Base-by-base conservation (phyloP, 805 yeast genomes). In the Suhomyces faveliae region DNA sequence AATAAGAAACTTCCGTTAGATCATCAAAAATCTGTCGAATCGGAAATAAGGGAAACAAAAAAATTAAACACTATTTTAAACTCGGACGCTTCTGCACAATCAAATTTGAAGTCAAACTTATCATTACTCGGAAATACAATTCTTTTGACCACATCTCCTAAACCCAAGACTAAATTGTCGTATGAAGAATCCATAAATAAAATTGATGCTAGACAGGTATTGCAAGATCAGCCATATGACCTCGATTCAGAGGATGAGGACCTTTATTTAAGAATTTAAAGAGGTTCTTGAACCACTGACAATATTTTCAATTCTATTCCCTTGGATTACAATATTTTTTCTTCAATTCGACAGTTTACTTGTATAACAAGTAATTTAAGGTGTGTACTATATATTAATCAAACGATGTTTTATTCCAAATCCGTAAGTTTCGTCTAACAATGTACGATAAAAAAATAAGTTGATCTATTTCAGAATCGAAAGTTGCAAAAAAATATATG, bases 111-210 rank as follows among this genome's bases (percentile, higher is more conserved):
- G 3, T 52, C 58, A 3, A 51, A 45, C 19, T 30, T 63, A 8
- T 45, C 52, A 11, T 49, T 61, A 12, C 52, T 63, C 35, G 64
- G 50, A 46, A 63, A 62, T 47, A 56, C 51, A 22, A 33, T 62
- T 25, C 53, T 60, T 19, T 35, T 63, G 17, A 50, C 58, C 2
- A n/a, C 33, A 22, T 8, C 20, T 11, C 10, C 22, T 13, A n/a
- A 2, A 8, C 7, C 46, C 25, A 24, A 11, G 17, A 17, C 7
- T 22, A 12, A 20, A 24, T 12, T 35, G 25, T 21, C 40, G 30
- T 42, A 42, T 29, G 53, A 47, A 38, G 29, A 38, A 5, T 30
- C 22, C 4, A 13, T 50, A 27, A 47, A 50, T 43, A 30, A 35
- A 20, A 37, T 50, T 11, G 49, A 50, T 41, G 35, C 38, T 30